Percentiles rank a stretch among this genome's conserved stretches.
Evolutionary conservation across 208 protist genomes (phyloP).

Genomic region (Trypanosoma theileri): DNA sequence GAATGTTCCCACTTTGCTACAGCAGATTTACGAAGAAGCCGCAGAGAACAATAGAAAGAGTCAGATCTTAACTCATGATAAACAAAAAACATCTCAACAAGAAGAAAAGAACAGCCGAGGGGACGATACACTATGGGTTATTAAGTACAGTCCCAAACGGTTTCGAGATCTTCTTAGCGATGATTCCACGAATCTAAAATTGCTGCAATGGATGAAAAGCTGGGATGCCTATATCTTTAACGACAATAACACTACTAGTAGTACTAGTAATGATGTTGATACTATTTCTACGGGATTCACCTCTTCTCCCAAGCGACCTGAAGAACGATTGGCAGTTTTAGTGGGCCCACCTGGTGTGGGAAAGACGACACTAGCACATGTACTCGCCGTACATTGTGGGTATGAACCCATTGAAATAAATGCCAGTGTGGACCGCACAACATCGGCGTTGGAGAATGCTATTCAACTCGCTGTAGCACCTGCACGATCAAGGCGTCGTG

Average conservation of each 20-base stretch:
- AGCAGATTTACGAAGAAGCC: constrained; percentile 25
- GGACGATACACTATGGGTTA: constrained; percentile 62
- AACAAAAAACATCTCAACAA: not conserved
- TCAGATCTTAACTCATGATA: not conserved
- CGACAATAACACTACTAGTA: not conserved
- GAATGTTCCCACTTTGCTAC: constrained; percentile 25
- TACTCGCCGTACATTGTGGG: constrained; percentile 91
- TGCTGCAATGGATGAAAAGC: constrained; percentile 82
- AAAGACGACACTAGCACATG: constrained; percentile 96
- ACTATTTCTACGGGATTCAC: not conserved
- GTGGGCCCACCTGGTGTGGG: constrained; percentile 94
- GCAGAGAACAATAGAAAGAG: not conserved
- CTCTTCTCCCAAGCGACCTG: constrained; percentile 33
- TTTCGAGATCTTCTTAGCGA: constrained; percentile 87
- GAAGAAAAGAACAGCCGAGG: not conserved
- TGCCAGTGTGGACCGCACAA: constrained; percentile 90
- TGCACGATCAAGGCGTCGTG: constrained; percentile 22
- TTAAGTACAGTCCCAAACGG: constrained; percentile 64
- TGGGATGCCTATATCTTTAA: constrained; percentile 80
- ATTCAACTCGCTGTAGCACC: constrained; percentile 64
- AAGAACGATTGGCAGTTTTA: constrained; percentile 77
- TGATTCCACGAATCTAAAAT: constrained; percentile 68
- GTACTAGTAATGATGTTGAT: not conserved
- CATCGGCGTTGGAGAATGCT: constrained; percentile 57
- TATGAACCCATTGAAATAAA: constrained; percentile 96